Conservation (phyloP, 139 green algal species). For the Coelastrella sp. region DNA sequence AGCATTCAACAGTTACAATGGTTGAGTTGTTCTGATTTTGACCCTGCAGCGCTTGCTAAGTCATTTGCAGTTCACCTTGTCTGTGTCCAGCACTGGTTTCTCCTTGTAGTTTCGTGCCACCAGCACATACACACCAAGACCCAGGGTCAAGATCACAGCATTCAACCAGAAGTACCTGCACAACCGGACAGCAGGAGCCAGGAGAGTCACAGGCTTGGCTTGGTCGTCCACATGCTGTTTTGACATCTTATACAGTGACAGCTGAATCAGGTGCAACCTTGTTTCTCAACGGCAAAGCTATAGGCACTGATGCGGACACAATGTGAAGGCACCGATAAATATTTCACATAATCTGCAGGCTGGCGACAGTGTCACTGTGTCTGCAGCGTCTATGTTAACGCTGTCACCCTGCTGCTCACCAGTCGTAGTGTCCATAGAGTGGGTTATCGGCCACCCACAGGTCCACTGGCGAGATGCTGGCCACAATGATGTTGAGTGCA, state of each 20-base stretch:
- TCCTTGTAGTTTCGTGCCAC: not conserved
- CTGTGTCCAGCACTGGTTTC: conserved; percentile 1
- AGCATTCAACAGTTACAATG: too few species aligned
- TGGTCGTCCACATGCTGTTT: too few species aligned
- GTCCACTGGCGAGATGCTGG: not conserved
- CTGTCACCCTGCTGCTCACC: too few species aligned
- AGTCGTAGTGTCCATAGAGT: conserved; percentile 45
- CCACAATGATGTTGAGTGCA: conserved; percentile 45
- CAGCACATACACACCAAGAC: not conserved
- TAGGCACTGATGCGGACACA: conserved; percentile 49
- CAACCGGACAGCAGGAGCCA: not conserved
- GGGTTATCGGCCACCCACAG: conserved; percentile 46
- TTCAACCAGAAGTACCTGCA: conserved; percentile 50
- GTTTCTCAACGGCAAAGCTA: too few species aligned
- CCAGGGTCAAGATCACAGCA: conserved; percentile 35
- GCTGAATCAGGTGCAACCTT: not conserved
- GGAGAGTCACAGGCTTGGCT: not conserved
- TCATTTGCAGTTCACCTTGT: conserved; percentile 29
- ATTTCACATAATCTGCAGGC: too few species aligned
- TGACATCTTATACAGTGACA: conserved; percentile 2
- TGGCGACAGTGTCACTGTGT: not conserved
- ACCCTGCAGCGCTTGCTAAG: too few species aligned
- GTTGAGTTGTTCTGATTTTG: too few species aligned
- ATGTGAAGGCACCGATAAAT: too few species aligned
- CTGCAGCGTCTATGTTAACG: not conserved